Percentiles rank a stretch among this genome's conserved stretches.
Evolutionary conservation across 2,329 filamentous ascomycete genomes (phyloP).

Genomic region (Knoxdaviesia capensis): DNA sequence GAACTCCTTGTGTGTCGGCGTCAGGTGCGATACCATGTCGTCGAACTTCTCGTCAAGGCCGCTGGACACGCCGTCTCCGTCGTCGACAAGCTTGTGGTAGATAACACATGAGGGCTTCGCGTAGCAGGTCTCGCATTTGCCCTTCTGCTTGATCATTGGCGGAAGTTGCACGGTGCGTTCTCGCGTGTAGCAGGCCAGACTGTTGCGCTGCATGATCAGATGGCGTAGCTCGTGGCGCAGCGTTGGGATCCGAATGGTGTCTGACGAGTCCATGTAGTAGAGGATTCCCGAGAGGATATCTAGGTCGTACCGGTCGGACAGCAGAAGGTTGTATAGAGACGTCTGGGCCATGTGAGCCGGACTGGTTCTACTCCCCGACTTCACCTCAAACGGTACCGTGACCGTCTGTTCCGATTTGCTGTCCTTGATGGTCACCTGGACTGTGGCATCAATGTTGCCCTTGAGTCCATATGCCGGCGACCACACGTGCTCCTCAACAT

Average conservation of each 20-base stretch:
- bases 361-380: conserved; percentile 74
- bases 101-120: conserved; percentile 80
- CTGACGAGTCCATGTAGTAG: conserved; percentile 86
- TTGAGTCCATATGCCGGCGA: conserved; percentile 95
- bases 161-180: conserved; percentile 64
- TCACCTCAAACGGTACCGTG: conserved; percentile 85
- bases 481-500: conserved; percentile 97
- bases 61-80: conserved; percentile 62
- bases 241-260: conserved; percentile 67
- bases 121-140: conserved; percentile 73
- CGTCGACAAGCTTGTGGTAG: conserved; percentile 79
- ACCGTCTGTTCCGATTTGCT: conserved; percentile 44
- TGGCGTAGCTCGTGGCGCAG: conserved; percentile 77
- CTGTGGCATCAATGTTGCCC: conserved; percentile 92
- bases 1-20: conserved; percentile 54
- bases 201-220: conserved; percentile 92
- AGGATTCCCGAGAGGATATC: conserved; percentile 77
- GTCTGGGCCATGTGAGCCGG: conserved; percentile 82
- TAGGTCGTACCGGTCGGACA: conserved; percentile 90
- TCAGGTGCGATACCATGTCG: conserved; percentile 61
- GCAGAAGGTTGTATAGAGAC: conserved; percentile 74
- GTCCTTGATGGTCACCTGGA: conserved; percentile 68
- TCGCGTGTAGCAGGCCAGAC: conserved; percentile 67
- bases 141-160: conserved; percentile 64
- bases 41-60: conserved; percentile 68